Evolutionary conservation across 306 rosid genomes (phyloP).

Genomic region (Styphnolobium japonicum): DNA sequence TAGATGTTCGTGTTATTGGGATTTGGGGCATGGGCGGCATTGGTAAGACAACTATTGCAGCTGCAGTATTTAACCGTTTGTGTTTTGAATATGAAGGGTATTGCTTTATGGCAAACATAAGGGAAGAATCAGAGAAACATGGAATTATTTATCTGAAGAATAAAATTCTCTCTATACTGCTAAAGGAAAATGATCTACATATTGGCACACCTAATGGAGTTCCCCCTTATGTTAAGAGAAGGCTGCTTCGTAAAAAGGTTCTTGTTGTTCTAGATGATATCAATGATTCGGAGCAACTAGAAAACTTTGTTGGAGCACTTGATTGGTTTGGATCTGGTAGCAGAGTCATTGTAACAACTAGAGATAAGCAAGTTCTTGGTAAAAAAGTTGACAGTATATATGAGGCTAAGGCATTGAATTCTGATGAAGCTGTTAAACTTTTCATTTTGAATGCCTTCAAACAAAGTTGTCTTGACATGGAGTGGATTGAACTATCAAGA

Average conservation of each 20-base stretch:
- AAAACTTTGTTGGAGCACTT: conserved; percentile 15
- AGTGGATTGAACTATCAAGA: conserved; percentile 18
- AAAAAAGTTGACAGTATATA: conserved; percentile 3
- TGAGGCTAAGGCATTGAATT: conserved; percentile 10
- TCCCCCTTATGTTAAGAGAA: conserved; percentile 23
- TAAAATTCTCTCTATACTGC: conserved; percentile 23
- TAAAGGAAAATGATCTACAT: conserved; percentile 18
- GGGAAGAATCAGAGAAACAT: conserved; percentile 28
- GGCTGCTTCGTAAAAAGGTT: conserved; percentile 24
- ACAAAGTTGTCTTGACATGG: neutral
- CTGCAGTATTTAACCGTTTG: conserved; percentile 10
- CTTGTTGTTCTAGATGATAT: conserved; percentile 25
- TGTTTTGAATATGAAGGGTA: conserved; percentile 25
- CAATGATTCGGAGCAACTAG: conserved; percentile 20
- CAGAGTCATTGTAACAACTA: conserved; percentile 36
- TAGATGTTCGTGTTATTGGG: conserved; percentile 21
- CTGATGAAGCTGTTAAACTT: neutral
- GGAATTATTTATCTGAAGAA: conserved; percentile 23
- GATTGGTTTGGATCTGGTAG: conserved; percentile 39
- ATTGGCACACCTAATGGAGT: conserved; percentile 31
- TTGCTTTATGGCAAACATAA: conserved; percentile 29
- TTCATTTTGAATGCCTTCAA: conserved; percentile 28
- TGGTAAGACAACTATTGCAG: neutral
- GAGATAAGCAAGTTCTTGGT: conserved; percentile 25
- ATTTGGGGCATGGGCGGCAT: conserved; percentile 36